Evolutionary conservation across 331 rosid genomes (phyloP), one percentile per base, ranked within the genome.

Genomic region (Cydonia oblonga): DNA sequence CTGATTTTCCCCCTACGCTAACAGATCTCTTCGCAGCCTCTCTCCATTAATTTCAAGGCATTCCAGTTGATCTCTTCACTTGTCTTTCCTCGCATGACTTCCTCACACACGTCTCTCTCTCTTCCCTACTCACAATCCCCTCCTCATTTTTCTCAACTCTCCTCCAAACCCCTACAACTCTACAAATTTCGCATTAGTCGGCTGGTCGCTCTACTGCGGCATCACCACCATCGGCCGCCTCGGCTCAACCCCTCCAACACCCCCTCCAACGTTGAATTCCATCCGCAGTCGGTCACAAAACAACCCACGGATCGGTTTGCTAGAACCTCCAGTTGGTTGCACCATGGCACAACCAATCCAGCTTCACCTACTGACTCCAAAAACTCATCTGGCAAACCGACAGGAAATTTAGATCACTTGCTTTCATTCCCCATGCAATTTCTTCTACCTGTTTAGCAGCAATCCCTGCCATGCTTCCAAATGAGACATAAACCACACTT

Each of bases 221-320:
- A 78, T 58, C 32, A 76, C 80, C 49, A 84, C 81, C 78, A 84
- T 72, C 2, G 85, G 88, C 68, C 75, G 49, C 85, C 85, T 4
- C 75, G 66, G 75, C 85, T 68, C 64, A 84, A 5, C 24, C 76
- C 87, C 49, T 84, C 83, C 35, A 81, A 29, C 64, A 84, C 4
- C 24, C 76, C 87, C 49, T 84, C 83, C 35, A 81, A 29, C 53
- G 76, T 64, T 5, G 87, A 83, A 78, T 83, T 83, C 87, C 87
- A 83, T 32, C 87, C 87, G 24, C 82, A 69, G 11, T 78, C 83
- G 1, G 83, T 84, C 12, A 84, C 52, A 38, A 84, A 81, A 80
- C 83, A 84, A 9, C 85, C 85, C 59, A 81, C 72, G 22, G 87
- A 76, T 1, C 30, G 59, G 76, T 81, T 75, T 54, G 72, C 83